A percentile compares a stretch with the other conserved stretches of the same genome.
phyloP scores from a whole-genome alignment of 345 rosid species.

The Erucastrum elatum region DNA sequence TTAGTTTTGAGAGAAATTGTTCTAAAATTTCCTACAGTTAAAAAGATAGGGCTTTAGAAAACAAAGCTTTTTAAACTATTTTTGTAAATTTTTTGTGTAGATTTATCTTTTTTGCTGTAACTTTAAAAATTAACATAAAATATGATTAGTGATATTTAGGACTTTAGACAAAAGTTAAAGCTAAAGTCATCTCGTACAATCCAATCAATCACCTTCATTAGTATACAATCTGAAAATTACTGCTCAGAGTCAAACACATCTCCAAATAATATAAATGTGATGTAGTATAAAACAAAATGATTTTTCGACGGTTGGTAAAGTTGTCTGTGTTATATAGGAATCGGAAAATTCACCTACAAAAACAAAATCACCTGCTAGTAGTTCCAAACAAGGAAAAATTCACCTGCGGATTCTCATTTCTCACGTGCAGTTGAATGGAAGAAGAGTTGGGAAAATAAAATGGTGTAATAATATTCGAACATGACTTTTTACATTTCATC shows the following conservation, averaged over 20 bases:
- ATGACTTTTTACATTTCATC: not conserved
- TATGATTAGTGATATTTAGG: too few species aligned
- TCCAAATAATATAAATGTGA: not conserved
- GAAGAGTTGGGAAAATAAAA: not conserved
- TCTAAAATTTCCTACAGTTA: too few species aligned
- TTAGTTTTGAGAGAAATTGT: too few species aligned
- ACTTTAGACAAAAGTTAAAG: too few species aligned
- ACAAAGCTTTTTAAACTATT: too few species aligned
- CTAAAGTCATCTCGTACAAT: too few species aligned
- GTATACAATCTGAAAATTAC: not conserved
- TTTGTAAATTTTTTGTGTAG: too few species aligned
- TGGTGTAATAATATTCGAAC: not conserved
- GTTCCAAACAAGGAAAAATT: not conserved
- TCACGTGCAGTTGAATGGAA: constrained; percentile 18
- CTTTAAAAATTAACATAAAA: too few species aligned
- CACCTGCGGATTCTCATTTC: constrained; percentile 25
- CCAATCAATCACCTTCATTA: too few species aligned
- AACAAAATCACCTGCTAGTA: constrained; percentile 5
- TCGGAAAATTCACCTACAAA: constrained; percentile 1
- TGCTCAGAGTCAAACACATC: constrained; percentile 26
- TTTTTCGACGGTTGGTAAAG: constrained; percentile 8
- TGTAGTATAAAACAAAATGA: not conserved
- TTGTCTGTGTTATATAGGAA: not conserved
- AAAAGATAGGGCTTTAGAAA: too few species aligned
- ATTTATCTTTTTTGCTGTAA: too few species aligned